Base-by-base conservation (phyloP, 1,284 basidiomycete species). In the Trichosporon sp. region DNA sequence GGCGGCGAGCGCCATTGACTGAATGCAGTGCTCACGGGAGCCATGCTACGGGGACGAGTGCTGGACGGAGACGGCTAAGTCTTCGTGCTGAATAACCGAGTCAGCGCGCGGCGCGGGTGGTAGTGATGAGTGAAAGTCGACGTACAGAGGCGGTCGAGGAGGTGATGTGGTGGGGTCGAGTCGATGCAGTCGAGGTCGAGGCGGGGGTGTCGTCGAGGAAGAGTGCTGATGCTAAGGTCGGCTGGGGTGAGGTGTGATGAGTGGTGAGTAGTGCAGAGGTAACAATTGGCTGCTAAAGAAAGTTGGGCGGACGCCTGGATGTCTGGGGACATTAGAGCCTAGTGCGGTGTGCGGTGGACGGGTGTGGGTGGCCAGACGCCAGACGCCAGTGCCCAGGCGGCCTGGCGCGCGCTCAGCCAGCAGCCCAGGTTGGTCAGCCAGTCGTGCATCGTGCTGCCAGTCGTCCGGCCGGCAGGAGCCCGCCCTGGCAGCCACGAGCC, bases 1-100 rank as follows among this genome's bases (percentile, higher is more conserved):
- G 68, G 48, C 37, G 68, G 66, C 7, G 68, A 70, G 68, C 68
- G 68, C 68, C 68, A 70, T 43, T 70, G 68, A 6, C 51, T 26
- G 54, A 66, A 65, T 16, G 67, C 54, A 31, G 68, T 66, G 63
- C 65, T 65, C 68, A 70, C 68, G 48, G 68, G 68, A 21, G 65
- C 68, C 68, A 70, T 70, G 51, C 35, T 70, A 48, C 56, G 56
- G 26, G 12, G 56, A 12, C 10, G 56, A 35, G 12, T 35, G 56
- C 4, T 61, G 56, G 12, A 16, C 26, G n/a, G 31, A 16, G 56
- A 35, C 56, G 56, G 56, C 56, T 61, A 61, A 32, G 56, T 61
- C 31, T 16, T 4, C 14, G 56, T 61, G 56, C 56, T 61, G 56
- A 35, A 61, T 61, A 61, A 61, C 56, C 56, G 31, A 61, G 56